Percentiles rank a stretch among this genome's conserved stretches.
Conservation (phyloP, 2,329 filamentous ascomycete species). For the Penicillium polonicum region DNA sequence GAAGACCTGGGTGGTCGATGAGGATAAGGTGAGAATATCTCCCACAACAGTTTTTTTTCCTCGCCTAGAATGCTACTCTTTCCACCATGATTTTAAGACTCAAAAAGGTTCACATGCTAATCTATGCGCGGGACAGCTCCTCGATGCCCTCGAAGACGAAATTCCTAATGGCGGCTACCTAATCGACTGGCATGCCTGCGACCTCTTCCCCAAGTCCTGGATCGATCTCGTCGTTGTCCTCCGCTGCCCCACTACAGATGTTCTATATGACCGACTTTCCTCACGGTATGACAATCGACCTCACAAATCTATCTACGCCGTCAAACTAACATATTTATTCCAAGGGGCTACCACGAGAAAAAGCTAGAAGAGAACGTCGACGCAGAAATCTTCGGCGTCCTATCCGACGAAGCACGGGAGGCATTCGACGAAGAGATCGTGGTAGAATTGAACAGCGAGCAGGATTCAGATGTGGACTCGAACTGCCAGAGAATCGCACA, state of each 20-base stretch:
- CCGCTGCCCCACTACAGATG: slow-evolving; percentile 69
- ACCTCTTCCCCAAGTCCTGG: slow-evolving; percentile 89
- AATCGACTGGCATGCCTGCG: slow-evolving; percentile 98
- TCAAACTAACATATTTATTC: background rate
- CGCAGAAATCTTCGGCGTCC: slow-evolving; percentile 94
- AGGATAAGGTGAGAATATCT: slow-evolving; percentile 71
- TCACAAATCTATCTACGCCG: background rate
- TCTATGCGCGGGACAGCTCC: slow-evolving; percentile 50
- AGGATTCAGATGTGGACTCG: slow-evolving; percentile 77
- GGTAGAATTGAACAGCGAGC: slow-evolving; percentile 81
- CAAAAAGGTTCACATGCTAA: slow-evolving; percentile 2
- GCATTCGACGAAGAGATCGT: slow-evolving; percentile 84
- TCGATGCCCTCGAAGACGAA: slow-evolving; percentile 86
- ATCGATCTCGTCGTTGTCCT: slow-evolving; percentile 93
- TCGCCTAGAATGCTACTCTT: background rate
- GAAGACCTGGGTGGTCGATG: slow-evolving; percentile 89
- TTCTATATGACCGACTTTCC: slow-evolving; percentile 80
- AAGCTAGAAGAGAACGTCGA: slow-evolving; percentile 97
- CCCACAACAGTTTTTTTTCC: background rate
- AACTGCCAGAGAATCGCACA: slow-evolving; percentile 80
- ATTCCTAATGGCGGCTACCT: slow-evolving; percentile 76
- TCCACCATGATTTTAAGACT: background rate
- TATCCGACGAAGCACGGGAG: slow-evolving; percentile 85
- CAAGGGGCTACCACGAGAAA: slow-evolving; percentile 73
- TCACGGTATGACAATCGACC: slow-evolving; percentile 55